phyloP scores from a whole-genome alignment of 192 early-diverging fungal genomes.

The Coemansia sp. region DNA sequence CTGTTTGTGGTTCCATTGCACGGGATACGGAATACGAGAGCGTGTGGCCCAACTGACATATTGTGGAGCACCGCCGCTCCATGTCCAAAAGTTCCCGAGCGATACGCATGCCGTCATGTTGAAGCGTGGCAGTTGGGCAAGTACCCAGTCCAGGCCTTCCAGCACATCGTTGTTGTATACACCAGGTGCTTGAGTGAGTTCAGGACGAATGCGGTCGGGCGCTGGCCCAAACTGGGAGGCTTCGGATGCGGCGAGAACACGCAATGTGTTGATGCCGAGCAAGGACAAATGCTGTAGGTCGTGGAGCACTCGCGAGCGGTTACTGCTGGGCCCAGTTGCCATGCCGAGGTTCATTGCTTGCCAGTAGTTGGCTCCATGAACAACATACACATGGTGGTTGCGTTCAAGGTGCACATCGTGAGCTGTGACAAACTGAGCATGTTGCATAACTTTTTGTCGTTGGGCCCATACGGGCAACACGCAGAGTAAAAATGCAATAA shows the following conservation, averaged over 20 bases:
- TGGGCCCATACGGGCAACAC: neutral
- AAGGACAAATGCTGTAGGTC: conserved; percentile 54
- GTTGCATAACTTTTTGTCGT: conserved; percentile 1
- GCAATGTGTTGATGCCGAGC: conserved; percentile 60
- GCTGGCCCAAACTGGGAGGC: conserved; percentile 56
- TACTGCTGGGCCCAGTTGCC: conserved; percentile 42
- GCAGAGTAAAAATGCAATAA: neutral
- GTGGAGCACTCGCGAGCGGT: conserved; percentile 55
- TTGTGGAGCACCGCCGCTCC: conserved; percentile 67
- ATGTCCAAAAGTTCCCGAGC: conserved; percentile 69
- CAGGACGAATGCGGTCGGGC: conserved; percentile 61
- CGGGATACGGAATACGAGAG: conserved; percentile 61
- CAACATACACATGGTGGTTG: conserved; percentile 27
- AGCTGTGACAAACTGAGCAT: conserved; percentile 47
- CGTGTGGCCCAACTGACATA: conserved; percentile 62
- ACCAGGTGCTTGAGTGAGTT: conserved; percentile 58
- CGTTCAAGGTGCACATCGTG: conserved; percentile 39
- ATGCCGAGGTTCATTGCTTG: conserved; percentile 72
- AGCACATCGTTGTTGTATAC: conserved; percentile 60
- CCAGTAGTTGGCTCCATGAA: conserved; percentile 71
- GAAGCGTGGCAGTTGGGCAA: conserved; percentile 56
- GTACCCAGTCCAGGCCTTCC: conserved; percentile 63
- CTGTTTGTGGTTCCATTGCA: conserved; percentile 38
- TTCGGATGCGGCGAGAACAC: conserved; percentile 65
- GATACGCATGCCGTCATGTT: conserved; percentile 62